phyloP scores from a whole-genome alignment of 2,329 filamentous ascomycete species.

The Alternaria sp. region DNA sequence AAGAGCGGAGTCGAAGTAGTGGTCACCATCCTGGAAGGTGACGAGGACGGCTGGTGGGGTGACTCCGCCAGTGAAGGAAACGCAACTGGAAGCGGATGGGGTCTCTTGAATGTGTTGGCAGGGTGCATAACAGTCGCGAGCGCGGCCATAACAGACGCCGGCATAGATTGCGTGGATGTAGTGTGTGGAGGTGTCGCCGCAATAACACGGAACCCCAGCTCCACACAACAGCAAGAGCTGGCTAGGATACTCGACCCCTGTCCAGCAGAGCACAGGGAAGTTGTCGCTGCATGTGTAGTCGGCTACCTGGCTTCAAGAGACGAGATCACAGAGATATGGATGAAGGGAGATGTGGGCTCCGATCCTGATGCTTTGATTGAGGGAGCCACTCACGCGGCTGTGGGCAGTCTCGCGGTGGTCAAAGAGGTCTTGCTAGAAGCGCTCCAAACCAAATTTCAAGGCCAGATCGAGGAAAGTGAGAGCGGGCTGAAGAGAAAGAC shows the following conservation, averaged over 20 bases:
- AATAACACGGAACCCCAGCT: conserved; percentile 62
- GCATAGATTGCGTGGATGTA: conserved; percentile 93
- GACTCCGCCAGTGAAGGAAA: conserved; percentile 52
- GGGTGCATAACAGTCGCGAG: conserved; percentile 94
- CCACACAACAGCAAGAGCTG: conserved; percentile 41
- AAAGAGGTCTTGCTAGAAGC: conserved; percentile 68
- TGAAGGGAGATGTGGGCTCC: conserved; percentile 73
- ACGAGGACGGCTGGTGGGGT: conserved; percentile 78
- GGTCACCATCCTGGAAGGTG: conserved; percentile 90
- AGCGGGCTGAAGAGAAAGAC: conserved; percentile 38
- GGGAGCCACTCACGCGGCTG: conserved; percentile 69
- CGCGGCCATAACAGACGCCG: conserved; percentile 90
- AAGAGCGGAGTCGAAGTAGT: conserved; percentile 97
- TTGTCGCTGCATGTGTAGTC: conserved; percentile 86
- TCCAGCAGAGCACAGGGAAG: conserved; percentile 78
- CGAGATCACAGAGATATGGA: conserved; percentile 94
- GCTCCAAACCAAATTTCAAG: conserved; percentile 44
- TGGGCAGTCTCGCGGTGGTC: conserved; percentile 67
- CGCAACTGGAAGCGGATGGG: conserved; percentile 75
- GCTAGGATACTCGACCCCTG: conserved; percentile 80
- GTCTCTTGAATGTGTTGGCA: conserved; percentile 88
- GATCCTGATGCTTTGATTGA: conserved; percentile 66
- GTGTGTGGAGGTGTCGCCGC: conserved; percentile 90
- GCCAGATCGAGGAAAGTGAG: conserved; percentile 25
- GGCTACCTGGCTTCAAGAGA: conserved; percentile 87